A percentile compares a stretch with the other conserved stretches of the same genome.
phyloP scores from a whole-genome alignment of 164 flowering plant genomes.

The Magnolia kwangsiensis region DNA sequence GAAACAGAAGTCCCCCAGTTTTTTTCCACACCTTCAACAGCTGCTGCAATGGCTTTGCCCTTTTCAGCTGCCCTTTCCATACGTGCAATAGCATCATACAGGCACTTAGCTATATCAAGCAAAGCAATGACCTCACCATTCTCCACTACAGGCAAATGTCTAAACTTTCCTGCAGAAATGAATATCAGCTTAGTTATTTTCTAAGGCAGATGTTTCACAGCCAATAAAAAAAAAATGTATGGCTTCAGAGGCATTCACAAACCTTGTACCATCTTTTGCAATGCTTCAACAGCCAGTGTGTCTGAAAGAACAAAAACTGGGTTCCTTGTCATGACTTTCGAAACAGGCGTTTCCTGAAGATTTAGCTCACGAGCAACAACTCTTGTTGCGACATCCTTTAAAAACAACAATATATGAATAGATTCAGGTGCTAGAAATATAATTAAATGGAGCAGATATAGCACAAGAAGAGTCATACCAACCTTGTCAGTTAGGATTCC shows the following conservation, averaged over 20 bases:
- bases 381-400: conserved; percentile 88
- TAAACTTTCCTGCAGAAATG: conserved; percentile 72
- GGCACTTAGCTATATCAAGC: conserved; percentile 95
- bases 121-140: conserved; percentile 96
- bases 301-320: conserved; percentile 95
- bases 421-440: background rate
- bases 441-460: background rate
- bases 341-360: conserved; percentile 84
- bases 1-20: conserved; percentile 79
- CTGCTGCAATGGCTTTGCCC: conserved; percentile 98
- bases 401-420: conserved; percentile 1
- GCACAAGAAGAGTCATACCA: background rate
- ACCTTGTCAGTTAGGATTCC: conserved; percentile 99
- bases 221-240: background rate
- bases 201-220: background rate
- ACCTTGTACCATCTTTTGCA: conserved; percentile 99
- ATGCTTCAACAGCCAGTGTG: conserved; percentile 97
- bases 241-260: conserved; percentile 8
- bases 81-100: conserved; percentile 98
- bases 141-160: conserved; percentile 98
- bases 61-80: conserved; percentile 99
- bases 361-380: conserved; percentile 79
- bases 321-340: conserved; percentile 96
- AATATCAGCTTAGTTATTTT: background rate
- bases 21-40: conserved; percentile 98